Percentiles rank a stretch among this genome's conserved stretches.
Conservation (phyloP, 1,284 basidiomycete genomes). For the Anthracocystis panici-leucophaei region DNA sequence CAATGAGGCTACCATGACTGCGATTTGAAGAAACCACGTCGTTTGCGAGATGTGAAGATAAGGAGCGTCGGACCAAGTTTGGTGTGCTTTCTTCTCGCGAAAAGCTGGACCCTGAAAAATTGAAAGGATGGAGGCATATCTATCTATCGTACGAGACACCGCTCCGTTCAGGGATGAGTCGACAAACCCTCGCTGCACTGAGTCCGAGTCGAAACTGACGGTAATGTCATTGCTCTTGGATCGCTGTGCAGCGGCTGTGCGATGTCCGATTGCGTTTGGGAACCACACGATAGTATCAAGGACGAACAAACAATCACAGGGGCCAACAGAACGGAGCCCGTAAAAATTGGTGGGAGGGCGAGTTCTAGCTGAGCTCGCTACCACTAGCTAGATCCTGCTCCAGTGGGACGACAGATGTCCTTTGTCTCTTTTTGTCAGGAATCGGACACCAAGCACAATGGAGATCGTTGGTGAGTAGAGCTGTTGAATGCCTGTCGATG, state of each 20-base stretch:
- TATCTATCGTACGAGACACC: not conserved
- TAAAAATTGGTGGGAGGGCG: not conserved
- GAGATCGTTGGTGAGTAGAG: not conserved
- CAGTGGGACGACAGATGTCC: not conserved
- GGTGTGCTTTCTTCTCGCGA: slow-evolving; percentile 2
- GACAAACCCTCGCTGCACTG: too few species aligned
- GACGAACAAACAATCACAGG: slow-evolving; percentile 1
- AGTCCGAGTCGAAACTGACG: too few species aligned
- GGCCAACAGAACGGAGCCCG: not conserved
- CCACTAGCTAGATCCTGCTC: not conserved
- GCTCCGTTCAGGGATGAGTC: not conserved
- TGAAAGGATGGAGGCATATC: not conserved
- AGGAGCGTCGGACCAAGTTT: not conserved
- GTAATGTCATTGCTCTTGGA: too few species aligned
- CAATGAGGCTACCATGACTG: not conserved
- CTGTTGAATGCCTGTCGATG: not conserved
- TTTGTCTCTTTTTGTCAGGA: not conserved
- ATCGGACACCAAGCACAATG: not conserved
- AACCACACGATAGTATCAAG: too few species aligned
- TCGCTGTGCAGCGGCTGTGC: too few species aligned
- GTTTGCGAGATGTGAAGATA: not conserved
- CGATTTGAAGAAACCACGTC: not conserved
- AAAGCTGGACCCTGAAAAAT: slow-evolving; percentile 4
- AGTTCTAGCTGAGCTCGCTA: slow-evolving; percentile 8
- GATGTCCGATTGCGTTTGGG: too few species aligned